phyloP scores from a whole-genome alignment of 441 rosid genomes.

The Erodium moschatum region DNA sequence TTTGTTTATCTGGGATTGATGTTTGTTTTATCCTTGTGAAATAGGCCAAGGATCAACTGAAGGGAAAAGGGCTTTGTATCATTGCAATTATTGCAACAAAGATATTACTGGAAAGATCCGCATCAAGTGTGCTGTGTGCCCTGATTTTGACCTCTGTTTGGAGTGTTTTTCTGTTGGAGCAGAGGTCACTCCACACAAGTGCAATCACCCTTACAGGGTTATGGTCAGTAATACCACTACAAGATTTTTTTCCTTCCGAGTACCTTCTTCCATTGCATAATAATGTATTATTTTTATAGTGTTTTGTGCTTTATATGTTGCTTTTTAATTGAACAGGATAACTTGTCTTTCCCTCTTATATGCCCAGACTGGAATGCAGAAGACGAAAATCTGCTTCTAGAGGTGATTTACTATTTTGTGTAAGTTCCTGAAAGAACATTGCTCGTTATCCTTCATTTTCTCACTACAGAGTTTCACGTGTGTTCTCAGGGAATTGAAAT shows the following conservation, averaged over 20 bases:
- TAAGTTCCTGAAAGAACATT: constrained; percentile 2
- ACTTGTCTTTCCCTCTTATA: constrained; percentile 73
- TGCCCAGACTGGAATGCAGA: constrained; percentile 92
- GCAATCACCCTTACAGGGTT: constrained; percentile 51
- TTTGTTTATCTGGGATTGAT: not conserved
- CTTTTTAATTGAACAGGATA: constrained; percentile 43
- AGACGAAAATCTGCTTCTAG: constrained; percentile 86
- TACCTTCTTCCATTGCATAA: not conserved
- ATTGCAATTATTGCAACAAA: constrained; percentile 94
- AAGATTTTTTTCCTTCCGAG: not conserved
- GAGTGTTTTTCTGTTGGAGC: no score
- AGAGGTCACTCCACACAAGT: no score
- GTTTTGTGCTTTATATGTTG: not conserved
- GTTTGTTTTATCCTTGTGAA: constrained; percentile 10
- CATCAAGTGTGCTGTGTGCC: constrained; percentile 82
- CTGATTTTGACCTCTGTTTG: constrained; percentile 46
- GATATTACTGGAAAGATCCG: constrained; percentile 79
- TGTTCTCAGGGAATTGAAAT: constrained; percentile 74
- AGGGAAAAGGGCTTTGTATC: constrained; percentile 67
- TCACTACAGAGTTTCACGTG: not conserved
- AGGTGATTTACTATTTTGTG: constrained; percentile 35
- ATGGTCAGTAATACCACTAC: constrained; percentile 45
- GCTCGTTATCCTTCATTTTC: constrained; percentile 12
- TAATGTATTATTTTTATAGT: not conserved
- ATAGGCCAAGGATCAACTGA: constrained; percentile 66